Evolutionary conservation across 306 rosid genomes (phyloP), one percentile per base, ranked within the genome.

Genomic region (Canavalia ensiformis): DNA sequence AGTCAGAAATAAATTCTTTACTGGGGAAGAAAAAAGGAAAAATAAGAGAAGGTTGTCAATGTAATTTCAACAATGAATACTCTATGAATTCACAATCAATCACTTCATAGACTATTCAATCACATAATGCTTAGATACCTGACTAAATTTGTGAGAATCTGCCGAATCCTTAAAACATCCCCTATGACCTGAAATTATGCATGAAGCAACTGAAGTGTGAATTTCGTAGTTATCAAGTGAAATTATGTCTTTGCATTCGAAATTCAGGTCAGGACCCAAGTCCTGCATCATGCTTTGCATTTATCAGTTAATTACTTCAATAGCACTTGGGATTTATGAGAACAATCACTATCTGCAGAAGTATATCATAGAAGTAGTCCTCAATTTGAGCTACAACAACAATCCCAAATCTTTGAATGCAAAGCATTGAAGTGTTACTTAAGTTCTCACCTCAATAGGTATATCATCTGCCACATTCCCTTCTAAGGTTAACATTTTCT

Each of bases 111-210:
- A 37, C 41, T 37, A 37, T 37, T 37, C 41, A 37, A 37, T 37
- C 0, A 37, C 41, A 37, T 13, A 8, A 41, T 39, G 72, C 49
- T 66, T 41, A 66, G 25, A 30, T 66, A 95, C 99, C 97, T 93
- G 87, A 96, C 86, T 88, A 96, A 86, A 88, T 96, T 96, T 70
- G 99, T 96, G 72, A 96, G 98, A 51, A 92, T 96, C 85, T 96
- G 99, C 77, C 99, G 91, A 83, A 96, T 93, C 87, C 99, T 88
- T 80, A 96, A 87, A 81, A 96, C 99, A 76, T 93, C 99, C 49
- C 99, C 99, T 11, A 91, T 85, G 76, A 93, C 94, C 99, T 95
- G 91, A 47, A 92, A 75, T 78, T 68, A 34, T 39, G 66, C 75
- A 79, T 31, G 62, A 75, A 74, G 35, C 10, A 64, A 31, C 11